These are phyloP conservation scores for Bryopsis sp. DNA, from an alignment of 139 green algal species.

Conservation along the genomic window DNA sequence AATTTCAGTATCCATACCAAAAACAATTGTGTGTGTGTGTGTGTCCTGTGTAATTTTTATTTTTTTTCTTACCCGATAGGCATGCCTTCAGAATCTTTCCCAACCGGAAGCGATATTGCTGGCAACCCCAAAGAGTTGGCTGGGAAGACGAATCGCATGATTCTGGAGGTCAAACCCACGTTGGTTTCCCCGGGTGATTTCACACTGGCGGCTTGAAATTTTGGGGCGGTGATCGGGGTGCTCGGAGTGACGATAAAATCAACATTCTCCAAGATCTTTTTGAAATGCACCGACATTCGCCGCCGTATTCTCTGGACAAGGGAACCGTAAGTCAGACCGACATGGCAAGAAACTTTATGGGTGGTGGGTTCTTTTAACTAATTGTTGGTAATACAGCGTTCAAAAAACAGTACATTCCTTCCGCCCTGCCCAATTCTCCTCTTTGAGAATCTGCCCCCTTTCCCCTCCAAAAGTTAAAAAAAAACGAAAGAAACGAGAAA, in stretches of 20 bases:
- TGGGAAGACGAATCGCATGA: constrained; percentile 51
- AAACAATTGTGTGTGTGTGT: too few species aligned
- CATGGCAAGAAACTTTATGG: too few species aligned
- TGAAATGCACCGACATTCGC: constrained; percentile 35
- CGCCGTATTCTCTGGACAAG: constrained; percentile 45
- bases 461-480: too few species aligned
- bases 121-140: constrained; percentile 59
- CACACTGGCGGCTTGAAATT: constrained; percentile 22
- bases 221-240: constrained; percentile 36
- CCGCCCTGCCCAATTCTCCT: not conserved
- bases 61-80: constrained; percentile 14
- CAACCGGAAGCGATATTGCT: constrained; percentile 54
- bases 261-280: constrained; percentile 32
- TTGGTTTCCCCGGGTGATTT: constrained; percentile 27
- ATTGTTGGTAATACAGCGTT: too few species aligned
- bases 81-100: constrained; percentile 23
- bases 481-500: too few species aligned
- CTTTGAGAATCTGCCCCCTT: not conserved
- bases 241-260: constrained; percentile 57
- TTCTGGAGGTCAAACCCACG: constrained; percentile 28
- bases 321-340: too few species aligned
- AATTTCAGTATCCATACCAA: too few species aligned
- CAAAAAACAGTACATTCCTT: too few species aligned
- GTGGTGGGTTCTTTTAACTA: too few species aligned
- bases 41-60: too few species aligned